A percentile compares a stretch with the other conserved stretches of the same genome.
These are phyloP conservation scores for Atkinsonella hypoxylon DNA, from an alignment of 2,329 filamentous ascomycete species.

Conservation along the genomic window DNA sequence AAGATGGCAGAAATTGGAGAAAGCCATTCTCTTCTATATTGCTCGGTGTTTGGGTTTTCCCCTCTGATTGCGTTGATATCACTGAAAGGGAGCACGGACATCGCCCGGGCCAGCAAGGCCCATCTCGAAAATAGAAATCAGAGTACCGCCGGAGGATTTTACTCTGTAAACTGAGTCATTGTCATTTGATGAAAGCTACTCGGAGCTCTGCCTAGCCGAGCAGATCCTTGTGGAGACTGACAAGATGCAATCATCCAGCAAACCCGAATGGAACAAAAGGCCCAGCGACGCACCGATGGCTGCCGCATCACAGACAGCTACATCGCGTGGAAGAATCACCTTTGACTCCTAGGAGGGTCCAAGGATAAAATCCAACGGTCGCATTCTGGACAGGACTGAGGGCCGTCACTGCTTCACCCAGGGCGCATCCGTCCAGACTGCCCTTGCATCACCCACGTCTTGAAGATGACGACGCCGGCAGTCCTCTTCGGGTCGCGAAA, in stretches of 20 bases:
- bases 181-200: background rate
- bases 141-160: background rate
- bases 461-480: background rate
- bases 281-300: background rate
- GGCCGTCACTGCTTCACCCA: background rate
- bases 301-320: background rate
- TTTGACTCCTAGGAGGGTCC: too few species aligned
- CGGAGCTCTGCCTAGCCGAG: background rate
- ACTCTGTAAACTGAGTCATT: background rate
- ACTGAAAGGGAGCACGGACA: too few species aligned
- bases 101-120: too few species aligned
- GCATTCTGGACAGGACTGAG: background rate
- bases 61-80: too few species aligned
- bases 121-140: background rate
- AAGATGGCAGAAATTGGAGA: too few species aligned
- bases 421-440: background rate
- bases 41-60: too few species aligned
- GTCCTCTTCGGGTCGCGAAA: background rate
- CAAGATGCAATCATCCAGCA: constrained; percentile 1
- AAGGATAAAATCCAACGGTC: background rate
- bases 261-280: background rate
- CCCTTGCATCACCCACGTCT: background rate
- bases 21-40: too few species aligned
- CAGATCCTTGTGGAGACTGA: background rate
- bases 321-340: background rate